A percentile compares a stretch with the other conserved stretches of the same genome.
phyloP scores from a whole-genome alignment of 139 green algal genomes.

The Chlorella ohadii region DNA sequence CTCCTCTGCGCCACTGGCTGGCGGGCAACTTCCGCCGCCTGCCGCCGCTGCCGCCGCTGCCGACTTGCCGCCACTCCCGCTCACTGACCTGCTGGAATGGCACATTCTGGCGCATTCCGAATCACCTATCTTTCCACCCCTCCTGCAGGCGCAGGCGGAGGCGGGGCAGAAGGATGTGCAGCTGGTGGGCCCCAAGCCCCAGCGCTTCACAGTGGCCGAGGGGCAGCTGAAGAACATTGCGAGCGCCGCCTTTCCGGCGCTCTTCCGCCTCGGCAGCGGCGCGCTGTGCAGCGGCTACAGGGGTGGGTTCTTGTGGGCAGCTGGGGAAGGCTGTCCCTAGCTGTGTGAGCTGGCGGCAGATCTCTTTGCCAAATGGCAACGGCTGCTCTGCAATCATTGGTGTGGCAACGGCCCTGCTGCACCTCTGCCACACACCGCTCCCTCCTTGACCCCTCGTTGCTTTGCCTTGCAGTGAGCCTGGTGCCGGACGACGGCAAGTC shows the following conservation, averaged over 20 bases:
- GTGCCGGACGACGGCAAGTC: conserved; percentile 52
- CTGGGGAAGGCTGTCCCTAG: no score
- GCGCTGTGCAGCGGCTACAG: conserved; percentile 68
- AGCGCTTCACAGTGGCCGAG: conserved; percentile 20
- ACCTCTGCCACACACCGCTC: not conserved
- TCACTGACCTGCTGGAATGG: no score
- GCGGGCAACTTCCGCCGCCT: no score
- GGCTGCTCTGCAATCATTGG: no score
- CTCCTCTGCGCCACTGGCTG: no score
- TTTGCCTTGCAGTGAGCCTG: conserved; percentile 22
- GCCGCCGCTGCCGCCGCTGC: no score
- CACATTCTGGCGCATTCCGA: no score
- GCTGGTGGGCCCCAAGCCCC: conserved; percentile 32
- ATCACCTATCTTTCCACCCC: no score
- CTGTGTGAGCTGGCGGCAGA: no score
- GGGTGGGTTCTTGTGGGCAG: not conserved
- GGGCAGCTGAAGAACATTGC: conserved; percentile 29
- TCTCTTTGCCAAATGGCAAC: no score
- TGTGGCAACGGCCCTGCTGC: no score
- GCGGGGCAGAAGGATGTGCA: conserved; percentile 3
- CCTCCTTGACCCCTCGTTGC: not conserved
- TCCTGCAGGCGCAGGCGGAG: not conserved
- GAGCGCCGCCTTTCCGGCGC: conserved; percentile 12
- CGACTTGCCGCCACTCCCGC: no score
- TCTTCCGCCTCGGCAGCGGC: conserved; percentile 66